phyloP scores from a whole-genome alignment of 164 flowering plant species.

The Euptelea pleiosperma region DNA sequence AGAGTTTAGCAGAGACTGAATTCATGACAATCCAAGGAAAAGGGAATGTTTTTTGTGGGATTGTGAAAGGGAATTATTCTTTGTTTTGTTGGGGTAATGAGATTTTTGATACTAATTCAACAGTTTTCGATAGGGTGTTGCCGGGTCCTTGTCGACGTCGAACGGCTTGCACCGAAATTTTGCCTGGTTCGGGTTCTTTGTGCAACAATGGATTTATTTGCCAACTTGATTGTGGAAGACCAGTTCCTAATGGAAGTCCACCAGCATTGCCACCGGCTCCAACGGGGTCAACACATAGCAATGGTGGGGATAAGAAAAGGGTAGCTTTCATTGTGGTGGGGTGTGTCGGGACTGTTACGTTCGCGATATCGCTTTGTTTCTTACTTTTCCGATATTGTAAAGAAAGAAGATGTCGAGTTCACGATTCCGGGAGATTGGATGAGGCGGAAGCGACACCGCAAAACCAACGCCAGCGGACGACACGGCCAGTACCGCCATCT shows the following conservation, averaged over 20 bases:
- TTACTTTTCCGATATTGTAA: conserved; percentile 30
- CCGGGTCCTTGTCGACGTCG: conserved; percentile 68
- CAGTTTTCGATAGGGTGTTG: conserved; percentile 39
- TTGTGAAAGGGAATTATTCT: conserved; percentile 30
- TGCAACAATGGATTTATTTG: conserved; percentile 46
- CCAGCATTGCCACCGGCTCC: conserved; percentile 14
- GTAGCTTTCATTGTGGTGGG: conserved; percentile 64
- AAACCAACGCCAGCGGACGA: not conserved
- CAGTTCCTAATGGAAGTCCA: not conserved
- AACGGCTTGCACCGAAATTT: conserved; percentile 25
- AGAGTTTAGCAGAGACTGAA: conserved; percentile 11
- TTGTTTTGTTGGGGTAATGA: conserved; percentile 68
- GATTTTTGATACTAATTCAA: conserved; percentile 15
- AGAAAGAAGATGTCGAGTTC: conserved; percentile 42
- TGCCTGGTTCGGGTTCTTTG: conserved; percentile 17
- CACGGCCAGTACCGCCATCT: conserved; percentile 1
- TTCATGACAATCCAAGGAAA: conserved; percentile 48
- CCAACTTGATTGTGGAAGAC: conserved; percentile 19
- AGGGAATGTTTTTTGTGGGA: conserved; percentile 59
- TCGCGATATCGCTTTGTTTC: conserved; percentile 26
- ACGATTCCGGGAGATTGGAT: conserved; percentile 75
- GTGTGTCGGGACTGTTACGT: conserved; percentile 37
- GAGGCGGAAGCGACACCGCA: conserved; percentile 11
- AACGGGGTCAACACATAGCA: not conserved
- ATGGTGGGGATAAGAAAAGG: conserved; percentile 25